phyloP scores from a whole-genome alignment of 352 stramenopile genomes.

The Globisporangium orthogonon region DNA sequence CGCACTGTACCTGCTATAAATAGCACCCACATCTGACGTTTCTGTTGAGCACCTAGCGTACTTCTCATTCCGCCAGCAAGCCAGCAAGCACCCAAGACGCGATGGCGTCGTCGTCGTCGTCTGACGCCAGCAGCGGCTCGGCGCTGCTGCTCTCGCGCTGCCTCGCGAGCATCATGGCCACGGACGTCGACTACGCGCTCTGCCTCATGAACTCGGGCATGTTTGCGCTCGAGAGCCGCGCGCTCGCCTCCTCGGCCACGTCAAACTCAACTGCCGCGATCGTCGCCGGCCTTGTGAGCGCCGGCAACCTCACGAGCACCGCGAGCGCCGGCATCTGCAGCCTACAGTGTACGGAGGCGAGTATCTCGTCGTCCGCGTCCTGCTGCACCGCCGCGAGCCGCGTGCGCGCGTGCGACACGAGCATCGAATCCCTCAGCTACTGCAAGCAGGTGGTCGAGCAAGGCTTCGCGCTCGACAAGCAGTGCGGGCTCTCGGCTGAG shows the following conservation, averaged over 20 bases:
- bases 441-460: conserved; percentile 34
- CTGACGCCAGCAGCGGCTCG: conserved; percentile 9
- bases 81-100: not conserved
- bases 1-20: too few relatives aligned
- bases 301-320: conserved; percentile 6
- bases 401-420: conserved; percentile 22
- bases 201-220: conserved; percentile 69
- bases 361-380: conserved; percentile 22
- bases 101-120: conserved; percentile 8
- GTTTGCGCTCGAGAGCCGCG: conserved; percentile 26
- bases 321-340: conserved; percentile 17
- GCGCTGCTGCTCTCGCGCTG: conserved; percentile 25
- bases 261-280: not conserved
- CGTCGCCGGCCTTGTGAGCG: conserved; percentile 5
- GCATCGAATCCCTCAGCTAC: conserved; percentile 18
- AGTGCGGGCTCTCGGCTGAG: conserved; percentile 26
- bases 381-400: conserved; percentile 24
- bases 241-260: conserved; percentile 5
- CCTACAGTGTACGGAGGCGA: conserved; percentile 26
- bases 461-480: conserved; percentile 26
- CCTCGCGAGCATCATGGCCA: conserved; percentile 25
- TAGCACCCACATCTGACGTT: too few relatives aligned
- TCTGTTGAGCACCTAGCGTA: not conserved
- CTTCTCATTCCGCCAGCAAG: not conserved
- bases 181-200: conserved; percentile 38